phyloP scores from a whole-genome alignment of 75 land plant genomes.

The Pinus taeda region DNA sequence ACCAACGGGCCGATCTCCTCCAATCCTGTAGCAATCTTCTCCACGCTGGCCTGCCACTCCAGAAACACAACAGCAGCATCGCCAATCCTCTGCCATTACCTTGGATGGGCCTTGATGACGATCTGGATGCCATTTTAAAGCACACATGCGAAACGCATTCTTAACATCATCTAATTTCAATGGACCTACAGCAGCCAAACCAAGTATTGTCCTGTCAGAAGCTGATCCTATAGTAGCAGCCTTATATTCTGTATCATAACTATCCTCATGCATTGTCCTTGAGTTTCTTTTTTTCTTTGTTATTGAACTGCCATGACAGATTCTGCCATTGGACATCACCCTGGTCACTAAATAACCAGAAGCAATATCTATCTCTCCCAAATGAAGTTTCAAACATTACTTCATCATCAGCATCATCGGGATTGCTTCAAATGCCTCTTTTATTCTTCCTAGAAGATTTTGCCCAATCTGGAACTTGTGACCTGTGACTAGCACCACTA shows the following conservation, averaged over 20 bases:
- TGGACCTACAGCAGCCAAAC: too few species aligned
- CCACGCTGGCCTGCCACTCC: too few species aligned
- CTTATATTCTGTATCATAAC: conserved; percentile 17
- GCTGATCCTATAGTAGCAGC: conserved; percentile 4
- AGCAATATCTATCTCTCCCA: conserved; percentile 26
- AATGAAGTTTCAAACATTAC: conserved; percentile 41
- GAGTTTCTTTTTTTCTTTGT: conserved; percentile 11
- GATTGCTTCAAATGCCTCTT: neutral
- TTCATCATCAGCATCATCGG: conserved; percentile 43
- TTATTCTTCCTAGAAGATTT: neutral
- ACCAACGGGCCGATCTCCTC: too few species aligned
- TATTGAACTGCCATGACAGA: conserved; percentile 15
- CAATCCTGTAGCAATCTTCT: too few species aligned
- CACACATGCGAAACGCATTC: too few species aligned
- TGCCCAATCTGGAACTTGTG: neutral
- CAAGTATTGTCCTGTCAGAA: conserved; percentile 39
- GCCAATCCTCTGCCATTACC: too few species aligned
- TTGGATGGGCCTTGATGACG: too few species aligned
- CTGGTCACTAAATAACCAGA: conserved; percentile 28
- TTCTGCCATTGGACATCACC: conserved; percentile 17
- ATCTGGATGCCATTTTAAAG: too few species aligned
- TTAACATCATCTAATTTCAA: too few species aligned
- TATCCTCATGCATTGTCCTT: conserved; percentile 17
- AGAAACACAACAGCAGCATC: too few species aligned
- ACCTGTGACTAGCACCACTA: neutral